Evolutionary conservation across 139 green algal genomes (phyloP).

Genomic region (Chlorella sp.): DNA sequence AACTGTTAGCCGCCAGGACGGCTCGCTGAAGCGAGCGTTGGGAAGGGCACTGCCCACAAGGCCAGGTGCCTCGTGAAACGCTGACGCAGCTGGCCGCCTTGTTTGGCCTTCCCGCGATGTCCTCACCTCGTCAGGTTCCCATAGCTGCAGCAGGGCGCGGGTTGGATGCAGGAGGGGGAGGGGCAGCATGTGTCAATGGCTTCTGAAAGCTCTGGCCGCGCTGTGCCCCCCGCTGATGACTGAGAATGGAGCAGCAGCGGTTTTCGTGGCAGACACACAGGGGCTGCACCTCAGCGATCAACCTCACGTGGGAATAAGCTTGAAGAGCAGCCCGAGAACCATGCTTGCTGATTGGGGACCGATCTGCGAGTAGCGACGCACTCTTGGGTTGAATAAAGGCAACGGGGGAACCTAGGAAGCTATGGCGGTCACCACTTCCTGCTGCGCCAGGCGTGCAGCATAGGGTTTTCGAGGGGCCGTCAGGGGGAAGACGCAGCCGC

Average conservation of each 20-base stretch:
- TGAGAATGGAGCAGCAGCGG: no score
- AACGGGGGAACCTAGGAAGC: no score
- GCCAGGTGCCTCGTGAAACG: no score
- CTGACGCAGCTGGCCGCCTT: no score
- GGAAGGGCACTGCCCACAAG: no score
- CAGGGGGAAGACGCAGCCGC: neutral
- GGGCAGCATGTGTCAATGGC: neutral
- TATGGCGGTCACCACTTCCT: no score
- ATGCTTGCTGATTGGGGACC: neutral
- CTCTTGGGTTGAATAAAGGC: neutral
- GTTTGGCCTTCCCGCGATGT: no score
- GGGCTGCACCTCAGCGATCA: neutral
- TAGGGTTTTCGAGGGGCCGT: neutral
- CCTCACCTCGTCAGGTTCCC: conserved; percentile 3
- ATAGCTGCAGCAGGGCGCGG: neutral
- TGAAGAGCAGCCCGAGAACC: conserved; percentile 9
- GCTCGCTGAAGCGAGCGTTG: no score
- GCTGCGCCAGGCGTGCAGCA: neutral
- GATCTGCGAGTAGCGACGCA: neutral
- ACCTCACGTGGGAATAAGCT: conserved; percentile 23
- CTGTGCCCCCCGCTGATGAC: neutral
- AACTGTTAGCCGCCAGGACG: no score
- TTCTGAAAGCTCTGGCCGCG: neutral
- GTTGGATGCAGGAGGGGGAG: neutral
- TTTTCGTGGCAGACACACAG: neutral